Base-by-base conservation (phyloP, 23 red algal genomes). In the Chondrus crispus region DNA sequence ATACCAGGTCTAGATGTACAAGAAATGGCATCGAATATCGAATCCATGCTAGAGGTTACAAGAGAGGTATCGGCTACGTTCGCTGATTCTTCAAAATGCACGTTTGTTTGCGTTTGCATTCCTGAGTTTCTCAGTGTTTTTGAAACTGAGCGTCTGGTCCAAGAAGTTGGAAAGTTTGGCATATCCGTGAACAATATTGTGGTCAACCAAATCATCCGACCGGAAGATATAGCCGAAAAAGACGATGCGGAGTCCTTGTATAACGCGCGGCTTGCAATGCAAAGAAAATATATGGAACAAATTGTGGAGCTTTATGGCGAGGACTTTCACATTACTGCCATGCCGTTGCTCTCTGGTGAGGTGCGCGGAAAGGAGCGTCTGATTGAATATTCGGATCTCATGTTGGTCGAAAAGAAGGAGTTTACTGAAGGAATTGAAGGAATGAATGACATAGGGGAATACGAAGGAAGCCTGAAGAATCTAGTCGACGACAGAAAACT, bases 91-190 rank as follows among this genome's bases (percentile, higher is more conserved):
- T 35, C 33, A 42, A 87, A 84, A 18, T 95, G 94, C 40, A 95
- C 97, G 13, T 99, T 99, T 93, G 93, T 99, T 39, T 91, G 87
- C 41, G 97, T 99, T 50, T 96, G 94, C 50, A 99, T 99, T 45
- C 94, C 97, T 2, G 97, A 99, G 86, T 99, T 96, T 62, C 91
- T 99, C 29, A 95, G 94, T 26, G 92, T 99, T 24, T 99, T 95
- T 74, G 97, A 99, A 69, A 99, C 97, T 45, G 97, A 99, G 64
- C 89, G 97, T 46, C 69, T 99, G 44, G 84, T 96, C 40, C 97
- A 93, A 70, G 94, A 99, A 60, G 82, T 99, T 72, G 75, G 66
- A 3, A 95, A 94, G 44, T 85, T 99, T 51, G 85, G 77, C 46
- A 99, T 99, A 43, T 64, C 86, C 16, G 90, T 91, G 47, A 87